Evolutionary conservation across 179 eudicot genomes (phyloP).

Genomic region (Silene noctiflora): DNA sequence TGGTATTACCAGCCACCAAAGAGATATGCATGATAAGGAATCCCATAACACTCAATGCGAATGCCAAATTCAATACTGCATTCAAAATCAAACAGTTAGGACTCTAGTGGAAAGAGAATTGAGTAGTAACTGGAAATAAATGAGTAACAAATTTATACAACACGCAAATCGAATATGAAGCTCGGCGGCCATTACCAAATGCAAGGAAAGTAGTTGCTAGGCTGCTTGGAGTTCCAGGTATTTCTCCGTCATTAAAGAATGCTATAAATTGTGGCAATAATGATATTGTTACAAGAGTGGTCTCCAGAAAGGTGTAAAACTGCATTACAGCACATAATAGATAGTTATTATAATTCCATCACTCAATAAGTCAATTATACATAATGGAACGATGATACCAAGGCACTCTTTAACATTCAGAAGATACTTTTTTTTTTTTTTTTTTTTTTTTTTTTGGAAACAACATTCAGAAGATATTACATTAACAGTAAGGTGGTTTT

Average conservation of each 20-base stretch:
- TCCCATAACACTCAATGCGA: conserved; percentile 84
- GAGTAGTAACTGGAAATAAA: neutral
- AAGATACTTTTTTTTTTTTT: no score
- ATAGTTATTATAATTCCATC: neutral
- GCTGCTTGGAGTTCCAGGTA: conserved; percentile 80
- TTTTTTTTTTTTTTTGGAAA: no score
- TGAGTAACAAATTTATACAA: neutral
- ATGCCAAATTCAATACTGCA: conserved; percentile 76
- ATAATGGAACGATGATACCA: no score
- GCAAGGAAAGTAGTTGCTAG: conserved; percentile 94
- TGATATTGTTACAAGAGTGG: conserved; percentile 65
- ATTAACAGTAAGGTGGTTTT: no score
- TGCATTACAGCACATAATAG: conserved; percentile 39
- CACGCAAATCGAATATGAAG: neutral
- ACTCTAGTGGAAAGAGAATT: neutral
- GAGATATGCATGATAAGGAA: conserved; percentile 92
- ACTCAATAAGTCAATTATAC: no score
- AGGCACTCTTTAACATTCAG: no score
- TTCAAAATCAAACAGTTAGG: conserved; percentile 15
- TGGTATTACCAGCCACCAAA: conserved; percentile 73
- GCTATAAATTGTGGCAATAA: conserved; percentile 75
- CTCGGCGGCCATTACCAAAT: conserved; percentile 57
- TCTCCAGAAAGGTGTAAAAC: conserved; percentile 92
- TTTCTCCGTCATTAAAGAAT: conserved; percentile 89
- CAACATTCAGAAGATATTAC: no score